These are phyloP conservation scores for Tulasnella sp. DNA, from an alignment of 768 basidiomycete genomes.

Conservation along the genomic window DNA sequence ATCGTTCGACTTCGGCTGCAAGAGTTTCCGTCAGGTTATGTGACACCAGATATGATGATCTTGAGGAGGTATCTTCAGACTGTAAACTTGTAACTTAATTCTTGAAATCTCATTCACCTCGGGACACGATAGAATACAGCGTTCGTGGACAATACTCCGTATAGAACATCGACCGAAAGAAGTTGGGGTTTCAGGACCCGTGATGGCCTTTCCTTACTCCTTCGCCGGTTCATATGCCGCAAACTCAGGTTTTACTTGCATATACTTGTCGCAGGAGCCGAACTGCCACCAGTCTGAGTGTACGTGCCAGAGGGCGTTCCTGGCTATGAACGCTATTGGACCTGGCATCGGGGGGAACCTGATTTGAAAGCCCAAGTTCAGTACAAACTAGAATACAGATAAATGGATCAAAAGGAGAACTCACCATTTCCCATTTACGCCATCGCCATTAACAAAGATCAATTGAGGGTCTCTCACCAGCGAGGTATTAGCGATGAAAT, in stretches of 20 bases:
- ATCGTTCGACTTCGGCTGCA: neutral
- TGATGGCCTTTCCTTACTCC: neutral
- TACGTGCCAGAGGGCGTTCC: neutral
- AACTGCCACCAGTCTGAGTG: slow-evolving; percentile 9
- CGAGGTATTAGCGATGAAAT: neutral
- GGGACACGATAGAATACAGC: no score
- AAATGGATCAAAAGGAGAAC: neutral
- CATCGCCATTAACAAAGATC: slow-evolving; percentile 1
- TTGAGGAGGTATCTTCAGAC: neutral
- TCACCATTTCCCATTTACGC: neutral
- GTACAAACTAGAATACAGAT: neutral
- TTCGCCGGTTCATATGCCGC: slow-evolving; percentile 9
- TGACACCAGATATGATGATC: neutral
- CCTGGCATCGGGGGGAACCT: neutral
- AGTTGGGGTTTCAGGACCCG: no score
- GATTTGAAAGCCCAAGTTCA: neutral
- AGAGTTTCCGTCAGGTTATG: neutral
- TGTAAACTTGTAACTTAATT: no score
- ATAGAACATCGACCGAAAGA: no score
- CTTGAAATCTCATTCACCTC: no score
- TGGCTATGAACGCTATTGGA: neutral
- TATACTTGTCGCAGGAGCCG: slow-evolving; percentile 8
- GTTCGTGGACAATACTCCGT: no score
- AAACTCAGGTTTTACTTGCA: slow-evolving; percentile 6
- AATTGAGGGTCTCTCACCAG: neutral